Evolutionary conservation across 2,329 filamentous ascomycete genomes (phyloP), one percentile per base, ranked within the genome.

Genomic region (Alternaria dauci): DNA sequence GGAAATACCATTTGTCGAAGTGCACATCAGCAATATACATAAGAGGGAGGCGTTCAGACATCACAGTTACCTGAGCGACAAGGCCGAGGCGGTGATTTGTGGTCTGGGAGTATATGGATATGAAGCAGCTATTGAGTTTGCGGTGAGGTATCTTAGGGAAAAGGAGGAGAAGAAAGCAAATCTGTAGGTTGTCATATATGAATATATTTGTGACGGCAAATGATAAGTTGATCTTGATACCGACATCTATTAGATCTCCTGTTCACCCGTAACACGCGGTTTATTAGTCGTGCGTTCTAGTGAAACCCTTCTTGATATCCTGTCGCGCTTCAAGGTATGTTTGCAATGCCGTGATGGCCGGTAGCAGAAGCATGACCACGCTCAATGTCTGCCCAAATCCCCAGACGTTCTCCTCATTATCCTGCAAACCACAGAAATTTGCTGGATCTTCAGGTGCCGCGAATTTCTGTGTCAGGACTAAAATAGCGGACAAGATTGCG

Each of bases 11-110:
- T 94, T 93, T 69, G 82, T 94, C 47, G 91, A 94, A 79, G 77
- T 93, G n/a, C 91, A 94, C 75, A 85, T 93, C 34, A 88, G 84
- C 56, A 94, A 94, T 75, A 86, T 93, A 2, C 90, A 94, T 76
- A 85, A 87, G 30, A 79, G 91, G 8, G 91, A 94, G 79, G 71
- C 82, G 1, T 94, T 87, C 70, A 82, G 91, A 54, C 85, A 88
- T 66, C 87, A 90, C 65, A 92, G 89, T 65, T 93, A 90, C 71
- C 81, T 94, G 65, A 88, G 86, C 67, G 91, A 94, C 75, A 93
- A 93, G 81, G 91, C 91, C 0, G 85, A 86, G 26, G 91, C 88
- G 0, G 88, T 93, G 8, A 88, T 94, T 58, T 89, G 88, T 67
- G 91, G 91, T 0, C 67, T 94, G 74, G 81, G 82, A 0, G 76